These are phyloP conservation scores for Pulveroboletus ridleyi DNA, from an alignment of 1,284 basidiomycete species.

Conservation along the genomic window DNA sequence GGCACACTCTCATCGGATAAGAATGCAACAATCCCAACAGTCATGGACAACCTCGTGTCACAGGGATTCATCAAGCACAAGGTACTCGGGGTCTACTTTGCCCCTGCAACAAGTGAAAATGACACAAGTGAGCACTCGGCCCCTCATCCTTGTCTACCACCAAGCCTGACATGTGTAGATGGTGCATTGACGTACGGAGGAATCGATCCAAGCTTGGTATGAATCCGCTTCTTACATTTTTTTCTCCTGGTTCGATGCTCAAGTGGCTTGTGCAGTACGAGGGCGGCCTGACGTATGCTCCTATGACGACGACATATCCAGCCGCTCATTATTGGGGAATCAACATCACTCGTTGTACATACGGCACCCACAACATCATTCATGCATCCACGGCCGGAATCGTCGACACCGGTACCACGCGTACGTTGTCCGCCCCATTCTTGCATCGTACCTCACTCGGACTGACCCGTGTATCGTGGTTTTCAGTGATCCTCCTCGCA, in stretches of 20 bases:
- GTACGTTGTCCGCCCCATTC: slow-evolving; percentile 16
- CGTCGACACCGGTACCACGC: slow-evolving; percentile 28
- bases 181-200: slow-evolving; percentile 37
- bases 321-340: slow-evolving; percentile 33
- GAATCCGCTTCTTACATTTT: background rate
- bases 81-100: slow-evolving; percentile 33
- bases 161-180: slow-evolving; percentile 22
- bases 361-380: slow-evolving; percentile 25
- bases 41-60: slow-evolving; percentile 33
- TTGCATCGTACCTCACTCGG: background rate
- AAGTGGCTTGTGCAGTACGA: slow-evolving; percentile 21
- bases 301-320: slow-evolving; percentile 32
- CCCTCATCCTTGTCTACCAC: background rate
- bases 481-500: slow-evolving; percentile 31
- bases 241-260: background rate
- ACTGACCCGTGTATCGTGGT: background rate
- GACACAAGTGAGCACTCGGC: slow-evolving; percentile 27
- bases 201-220: slow-evolving; percentile 27
- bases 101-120: slow-evolving; percentile 25
- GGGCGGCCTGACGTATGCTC: slow-evolving; percentile 27
- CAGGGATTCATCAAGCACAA: slow-evolving; percentile 24
- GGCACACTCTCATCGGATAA: slow-evolving; percentile 14
- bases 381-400: slow-evolving; percentile 27
- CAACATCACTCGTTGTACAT: slow-evolving; percentile 27
- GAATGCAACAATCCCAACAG: slow-evolving; percentile 27